Evolutionary conservation across 2,329 filamentous ascomycete species (phyloP), one percentile per base, ranked within the genome.

Genomic region (Sporothrix curviconia): DNA sequence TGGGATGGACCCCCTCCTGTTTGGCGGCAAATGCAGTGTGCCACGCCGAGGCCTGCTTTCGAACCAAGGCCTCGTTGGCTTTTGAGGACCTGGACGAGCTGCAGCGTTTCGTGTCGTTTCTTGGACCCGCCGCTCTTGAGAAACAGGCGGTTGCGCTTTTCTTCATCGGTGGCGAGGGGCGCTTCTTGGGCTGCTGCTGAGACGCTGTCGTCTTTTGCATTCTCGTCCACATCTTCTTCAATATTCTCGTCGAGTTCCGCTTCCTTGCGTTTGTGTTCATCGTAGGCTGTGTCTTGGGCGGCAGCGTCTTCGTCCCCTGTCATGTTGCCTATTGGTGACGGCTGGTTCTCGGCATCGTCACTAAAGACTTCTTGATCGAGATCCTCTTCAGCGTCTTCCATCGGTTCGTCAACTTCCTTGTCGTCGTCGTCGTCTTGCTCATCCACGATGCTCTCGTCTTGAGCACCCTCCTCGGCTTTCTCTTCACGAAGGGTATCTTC

Each of bases 31-130:
- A 1, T 36, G 19, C 15, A 52, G 62, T 59, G 37, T 63, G 51
- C 60, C 64, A 67, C 14, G 56, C 43, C n/a, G 46, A 15, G 7
- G 67, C 57, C 22, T 64, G 62, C n/a, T 49, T 60, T 30, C 37
- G 54, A n/a, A 70, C 63, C 17, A 60, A 53, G 4, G 62, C 62
- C 47, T 66, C 67, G 56, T 68, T 66, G 4, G 67, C 63, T 22
- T 75, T 70, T 4, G 63, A 85, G 61, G n/a, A 65, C 68, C 55
- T 78, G 77, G 56, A 76, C 71, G 1, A 86, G 71, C 28, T 78
- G 74, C 5, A 82, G 66, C 1, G 82, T 87, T 6, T 78, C 75
- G 61, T 84, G 77, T 65, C 84, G 87, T 56, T 79, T 78, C 63
- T 70, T 81, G 2, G 73, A 70, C 1, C 56, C 55, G n/a, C 74